These are phyloP conservation scores for Myxozyma nipponensis DNA, from an alignment of 805 yeast species.

Conservation along the genomic window DNA sequence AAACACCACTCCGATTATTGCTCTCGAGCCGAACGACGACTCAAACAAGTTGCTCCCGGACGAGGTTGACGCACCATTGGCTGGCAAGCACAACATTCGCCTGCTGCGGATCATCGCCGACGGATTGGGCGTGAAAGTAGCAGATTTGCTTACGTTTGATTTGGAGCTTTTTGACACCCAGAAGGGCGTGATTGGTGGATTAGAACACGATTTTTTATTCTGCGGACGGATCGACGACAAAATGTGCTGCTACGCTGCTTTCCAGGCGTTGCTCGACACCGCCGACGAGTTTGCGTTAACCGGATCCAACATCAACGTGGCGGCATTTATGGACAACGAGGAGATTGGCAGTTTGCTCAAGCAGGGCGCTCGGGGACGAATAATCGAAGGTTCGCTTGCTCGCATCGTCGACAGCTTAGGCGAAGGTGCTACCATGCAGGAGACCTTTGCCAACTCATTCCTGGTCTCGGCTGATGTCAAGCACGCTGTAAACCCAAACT, in stretches of 20 bases:
- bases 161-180: conserved; percentile 77
- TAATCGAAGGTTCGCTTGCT: conserved; percentile 57
- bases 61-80: conserved; percentile 32
- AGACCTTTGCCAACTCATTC: conserved; percentile 61
- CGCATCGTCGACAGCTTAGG: conserved; percentile 38
- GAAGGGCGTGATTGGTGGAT: conserved; percentile 71
- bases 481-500: conserved; percentile 75
- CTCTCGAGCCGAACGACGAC: conserved; percentile 43
- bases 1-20: conserved; percentile 72
- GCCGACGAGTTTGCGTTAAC: conserved; percentile 35
- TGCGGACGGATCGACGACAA: conserved; percentile 84
- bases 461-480: conserved; percentile 78
- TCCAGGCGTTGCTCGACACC: conserved; percentile 51
- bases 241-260: conserved; percentile 70
- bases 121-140: conserved; percentile 50
- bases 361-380: conserved; percentile 77
- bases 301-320: conserved; percentile 43
- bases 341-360: conserved; percentile 77
- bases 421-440: conserved; percentile 25
- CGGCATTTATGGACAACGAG: conserved; percentile 70
- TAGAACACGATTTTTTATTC: conserved; percentile 67
- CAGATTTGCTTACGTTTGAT: conserved; percentile 64
- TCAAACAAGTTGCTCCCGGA: conserved; percentile 25
- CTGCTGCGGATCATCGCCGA: conserved; percentile 65
- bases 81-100: conserved; percentile 43